These are phyloP conservation scores for Pythium oligandrum DNA, from an alignment of 352 stramenopile species.

Conservation along the genomic window DNA sequence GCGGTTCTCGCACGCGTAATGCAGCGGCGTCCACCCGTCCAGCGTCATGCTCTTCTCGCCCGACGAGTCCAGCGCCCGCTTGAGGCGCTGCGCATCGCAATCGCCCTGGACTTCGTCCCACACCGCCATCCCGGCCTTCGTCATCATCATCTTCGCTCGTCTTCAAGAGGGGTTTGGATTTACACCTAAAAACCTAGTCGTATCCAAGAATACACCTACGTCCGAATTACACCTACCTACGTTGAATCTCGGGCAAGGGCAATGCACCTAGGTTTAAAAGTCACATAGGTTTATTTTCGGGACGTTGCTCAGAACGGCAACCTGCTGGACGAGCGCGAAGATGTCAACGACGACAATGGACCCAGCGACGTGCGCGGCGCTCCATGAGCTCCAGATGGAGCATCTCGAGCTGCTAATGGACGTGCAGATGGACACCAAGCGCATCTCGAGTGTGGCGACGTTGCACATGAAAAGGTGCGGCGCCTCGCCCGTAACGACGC, in stretches of 20 bases:
- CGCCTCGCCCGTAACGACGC: constrained; percentile 1
- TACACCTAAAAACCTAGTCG: too few relatives aligned
- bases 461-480: constrained; percentile 30
- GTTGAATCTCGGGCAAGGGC: not conserved
- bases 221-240: not conserved
- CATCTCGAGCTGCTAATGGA: constrained; percentile 49
- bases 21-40: constrained; percentile 77
- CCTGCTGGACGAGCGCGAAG: not conserved
- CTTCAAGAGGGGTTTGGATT: not conserved
- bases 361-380: constrained; percentile 55
- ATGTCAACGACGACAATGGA: constrained; percentile 19
- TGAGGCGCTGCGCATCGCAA: constrained; percentile 36
- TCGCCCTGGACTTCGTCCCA: constrained; percentile 72
- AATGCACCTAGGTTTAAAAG: too few relatives aligned
- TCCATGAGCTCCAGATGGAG: constrained; percentile 42
- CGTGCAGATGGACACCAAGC: constrained; percentile 30
- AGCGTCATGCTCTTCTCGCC: constrained; percentile 20
- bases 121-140: constrained; percentile 26
- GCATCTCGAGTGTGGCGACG: constrained; percentile 27
- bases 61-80: constrained; percentile 19
- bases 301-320: not conserved
- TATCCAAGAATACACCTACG: too few relatives aligned
- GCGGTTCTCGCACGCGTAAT: constrained; percentile 70
- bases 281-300: not conserved
- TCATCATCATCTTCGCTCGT: constrained; percentile 15